Percentiles rank a stretch among this genome's conserved stretches.
These are phyloP conservation scores for Mycena albidolilacea DNA, from an alignment of 768 basidiomycete species.

Conservation along the genomic window DNA sequence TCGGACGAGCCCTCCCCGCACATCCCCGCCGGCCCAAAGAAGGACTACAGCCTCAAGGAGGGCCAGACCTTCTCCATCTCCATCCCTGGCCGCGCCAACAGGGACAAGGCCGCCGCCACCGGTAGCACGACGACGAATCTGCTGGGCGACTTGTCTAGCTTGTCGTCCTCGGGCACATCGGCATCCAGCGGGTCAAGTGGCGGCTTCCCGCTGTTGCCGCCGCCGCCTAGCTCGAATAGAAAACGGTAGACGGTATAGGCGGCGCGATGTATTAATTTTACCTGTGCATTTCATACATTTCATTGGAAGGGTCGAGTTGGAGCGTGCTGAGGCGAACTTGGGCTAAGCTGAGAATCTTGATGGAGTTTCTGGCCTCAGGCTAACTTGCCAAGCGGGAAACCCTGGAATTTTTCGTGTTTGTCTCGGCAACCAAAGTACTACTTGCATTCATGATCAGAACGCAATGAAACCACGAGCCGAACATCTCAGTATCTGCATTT, in stretches of 20 bases:
- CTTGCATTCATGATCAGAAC: no score
- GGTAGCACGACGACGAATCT: slow-evolving; percentile 49
- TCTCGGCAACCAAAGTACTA: no score
- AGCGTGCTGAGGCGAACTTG: background rate
- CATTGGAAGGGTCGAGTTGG: background rate
- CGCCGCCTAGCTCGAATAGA: slow-evolving; percentile 81
- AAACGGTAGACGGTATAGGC: slow-evolving; percentile 45
- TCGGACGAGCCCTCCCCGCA: slow-evolving; percentile 72
- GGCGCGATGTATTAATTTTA: background rate
- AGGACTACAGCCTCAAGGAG: slow-evolving; percentile 94
- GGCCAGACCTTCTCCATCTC: slow-evolving; percentile 95
- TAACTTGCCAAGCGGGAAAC: no score
- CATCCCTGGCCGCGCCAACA: slow-evolving; percentile 84
- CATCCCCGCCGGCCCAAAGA: slow-evolving; percentile 85
- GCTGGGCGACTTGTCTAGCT: slow-evolving; percentile 47
- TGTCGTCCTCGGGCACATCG: slow-evolving; percentile 27
- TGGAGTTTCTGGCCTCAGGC: no score
- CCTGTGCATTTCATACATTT: background rate
- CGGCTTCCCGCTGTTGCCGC: slow-evolving; percentile 81
- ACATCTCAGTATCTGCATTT: no score
- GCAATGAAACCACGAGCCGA: no score
- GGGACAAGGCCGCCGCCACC: slow-evolving; percentile 47
- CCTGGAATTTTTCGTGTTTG: no score
- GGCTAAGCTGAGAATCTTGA: no score
- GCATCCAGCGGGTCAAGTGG: slow-evolving; percentile 50